These are phyloP conservation scores for Trypanosoma melophagium DNA, from an alignment of 208 protist species.

Conservation along the genomic window DNA sequence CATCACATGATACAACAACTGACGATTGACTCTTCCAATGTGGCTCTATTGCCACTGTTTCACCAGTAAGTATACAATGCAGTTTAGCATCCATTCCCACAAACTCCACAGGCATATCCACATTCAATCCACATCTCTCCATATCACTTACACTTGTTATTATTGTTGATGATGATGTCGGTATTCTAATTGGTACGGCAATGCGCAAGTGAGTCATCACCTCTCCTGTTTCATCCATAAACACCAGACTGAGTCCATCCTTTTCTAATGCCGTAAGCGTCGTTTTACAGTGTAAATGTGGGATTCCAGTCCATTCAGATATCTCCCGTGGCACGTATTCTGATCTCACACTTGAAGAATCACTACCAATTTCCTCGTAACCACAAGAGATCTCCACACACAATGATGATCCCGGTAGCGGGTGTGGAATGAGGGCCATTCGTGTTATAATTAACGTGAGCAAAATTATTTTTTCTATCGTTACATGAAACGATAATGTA, in stretches of 20 bases:
- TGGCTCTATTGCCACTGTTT: neutral
- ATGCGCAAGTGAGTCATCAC: constrained; percentile 6
- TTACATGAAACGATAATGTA: constrained; percentile 17
- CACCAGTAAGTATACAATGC: neutral
- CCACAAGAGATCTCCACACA: constrained; percentile 12
- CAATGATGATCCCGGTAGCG: neutral
- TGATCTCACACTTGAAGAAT: neutral
- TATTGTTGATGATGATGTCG: neutral
- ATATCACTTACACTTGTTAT: neutral
- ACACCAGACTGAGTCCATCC: neutral
- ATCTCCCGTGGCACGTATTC: neutral
- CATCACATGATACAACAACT: neutral
- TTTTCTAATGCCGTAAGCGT: neutral
- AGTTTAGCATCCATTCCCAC: neutral
- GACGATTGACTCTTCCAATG: no score
- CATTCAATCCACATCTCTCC: neutral
- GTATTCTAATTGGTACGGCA: neutral
- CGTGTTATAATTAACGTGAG: neutral
- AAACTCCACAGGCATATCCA: constrained; percentile 1
- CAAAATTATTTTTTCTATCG: neutral
- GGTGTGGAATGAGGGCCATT: constrained; percentile 3
- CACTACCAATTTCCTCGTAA: neutral
- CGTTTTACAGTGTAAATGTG: constrained; percentile 3
- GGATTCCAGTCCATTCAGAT: neutral
- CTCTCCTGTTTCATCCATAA: neutral